Percentiles rank a stretch among this genome's conserved stretches.
Evolutionary conservation across 2,329 filamentous ascomycete species (phyloP).

Genomic region (Cadophora gregata): DNA sequence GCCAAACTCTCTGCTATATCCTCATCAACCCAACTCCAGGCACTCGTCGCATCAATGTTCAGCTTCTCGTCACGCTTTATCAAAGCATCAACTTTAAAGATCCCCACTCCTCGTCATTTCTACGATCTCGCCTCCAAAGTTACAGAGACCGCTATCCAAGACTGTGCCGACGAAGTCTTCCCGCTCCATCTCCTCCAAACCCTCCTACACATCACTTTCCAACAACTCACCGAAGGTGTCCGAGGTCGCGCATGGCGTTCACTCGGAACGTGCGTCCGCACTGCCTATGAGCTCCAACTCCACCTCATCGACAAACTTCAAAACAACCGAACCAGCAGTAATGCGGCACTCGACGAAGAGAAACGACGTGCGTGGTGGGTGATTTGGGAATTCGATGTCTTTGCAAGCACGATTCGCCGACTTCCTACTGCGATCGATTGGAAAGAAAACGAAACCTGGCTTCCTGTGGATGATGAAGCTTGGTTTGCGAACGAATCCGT

Average conservation of each 20-base stretch:
- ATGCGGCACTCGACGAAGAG: conserved; percentile 45
- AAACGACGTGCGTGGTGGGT: conserved; percentile 49
- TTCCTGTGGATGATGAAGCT: conserved; percentile 46
- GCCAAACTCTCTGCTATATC: conserved; percentile 29
- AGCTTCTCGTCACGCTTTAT: conserved; percentile 40
- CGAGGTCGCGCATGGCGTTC: conserved; percentile 47
- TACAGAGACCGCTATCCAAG: conserved; percentile 43
- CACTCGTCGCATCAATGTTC: conserved; percentile 45
- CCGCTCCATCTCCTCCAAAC: conserved; percentile 48
- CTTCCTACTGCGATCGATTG: conserved; percentile 47
- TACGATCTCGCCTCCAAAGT: conserved; percentile 36
- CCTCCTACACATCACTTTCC: conserved; percentile 45
- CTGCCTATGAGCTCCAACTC: conserved; percentile 33
- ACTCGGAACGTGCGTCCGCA: conserved; percentile 41
- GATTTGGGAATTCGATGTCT: conserved; percentile 52
- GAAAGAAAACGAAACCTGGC: conserved; percentile 45
- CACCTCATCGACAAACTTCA: conserved; percentile 27
- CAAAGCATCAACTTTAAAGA: background rate
- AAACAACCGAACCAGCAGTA: conserved; percentile 24
- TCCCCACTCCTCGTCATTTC: conserved; percentile 30
- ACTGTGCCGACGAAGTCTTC: conserved; percentile 44
- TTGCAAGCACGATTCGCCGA: conserved; percentile 48
- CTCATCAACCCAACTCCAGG: conserved; percentile 31
- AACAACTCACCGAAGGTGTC: conserved; percentile 46
- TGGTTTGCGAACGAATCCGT: conserved; percentile 44